Evolutionary conservation across 495 filamentous ascomycete genomes (phyloP).

Genomic region (Neurospora sp.): DNA sequence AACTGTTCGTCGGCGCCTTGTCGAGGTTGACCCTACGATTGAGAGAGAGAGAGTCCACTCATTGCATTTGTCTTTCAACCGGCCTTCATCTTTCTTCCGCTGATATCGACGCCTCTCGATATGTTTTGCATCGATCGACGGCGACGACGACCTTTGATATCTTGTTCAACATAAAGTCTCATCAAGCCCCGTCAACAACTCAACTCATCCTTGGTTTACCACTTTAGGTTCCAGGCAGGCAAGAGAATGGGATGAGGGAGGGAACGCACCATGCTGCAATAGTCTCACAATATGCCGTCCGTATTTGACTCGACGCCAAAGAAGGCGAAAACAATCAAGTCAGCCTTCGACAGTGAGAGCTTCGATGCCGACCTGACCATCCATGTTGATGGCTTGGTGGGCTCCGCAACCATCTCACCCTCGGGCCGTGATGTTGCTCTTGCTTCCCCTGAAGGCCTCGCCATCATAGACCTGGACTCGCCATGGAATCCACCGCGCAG

Average conservation of each 20-base stretch:
- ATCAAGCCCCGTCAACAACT: background rate
- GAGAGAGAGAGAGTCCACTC: background rate
- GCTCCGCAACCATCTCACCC: slow-evolving; percentile 71
- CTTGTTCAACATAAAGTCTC: background rate
- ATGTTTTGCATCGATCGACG: background rate
- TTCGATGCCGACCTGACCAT: slow-evolving; percentile 80
- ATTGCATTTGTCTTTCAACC: background rate
- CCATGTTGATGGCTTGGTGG: slow-evolving; percentile 58
- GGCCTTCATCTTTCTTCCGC: background rate
- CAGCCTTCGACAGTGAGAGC: slow-evolving; percentile 75
- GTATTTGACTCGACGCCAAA: slow-evolving; percentile 34
- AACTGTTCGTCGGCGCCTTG: background rate
- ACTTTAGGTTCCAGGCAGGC: background rate
- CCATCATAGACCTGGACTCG: slow-evolving; percentile 89
- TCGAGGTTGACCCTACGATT: background rate
- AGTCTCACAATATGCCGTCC: slow-evolving; percentile 24
- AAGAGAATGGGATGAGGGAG: background rate
- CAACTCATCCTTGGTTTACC: background rate
- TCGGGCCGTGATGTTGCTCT: slow-evolving; percentile 87
- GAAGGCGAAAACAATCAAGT: slow-evolving; percentile 42
- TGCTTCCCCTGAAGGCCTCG: slow-evolving; percentile 77
- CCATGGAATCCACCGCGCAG: slow-evolving; percentile 82
- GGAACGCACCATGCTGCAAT: background rate
- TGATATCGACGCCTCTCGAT: background rate
- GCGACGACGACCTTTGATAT: background rate